These are phyloP conservation scores for Trichoderma gamsii DNA, from an alignment of 495 filamentous ascomycete genomes.

Conservation along the genomic window DNA sequence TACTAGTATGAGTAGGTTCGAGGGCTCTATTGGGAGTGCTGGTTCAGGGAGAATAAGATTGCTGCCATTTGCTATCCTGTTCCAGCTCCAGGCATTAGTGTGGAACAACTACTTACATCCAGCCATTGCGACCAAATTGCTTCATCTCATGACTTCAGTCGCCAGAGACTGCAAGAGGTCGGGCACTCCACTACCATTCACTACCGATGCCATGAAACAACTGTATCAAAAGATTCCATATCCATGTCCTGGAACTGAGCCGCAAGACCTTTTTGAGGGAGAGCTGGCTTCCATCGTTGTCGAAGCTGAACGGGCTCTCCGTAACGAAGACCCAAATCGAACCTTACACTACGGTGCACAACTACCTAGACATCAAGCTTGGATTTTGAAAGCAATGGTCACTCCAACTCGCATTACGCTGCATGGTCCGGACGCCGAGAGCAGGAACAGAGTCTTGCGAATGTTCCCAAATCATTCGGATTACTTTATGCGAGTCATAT, in stretches of 20 bases:
- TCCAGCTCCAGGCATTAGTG: slow-evolving; percentile 49
- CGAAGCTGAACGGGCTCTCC: slow-evolving; percentile 33
- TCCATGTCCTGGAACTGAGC: slow-evolving; percentile 42
- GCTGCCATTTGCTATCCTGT: slow-evolving; percentile 34
- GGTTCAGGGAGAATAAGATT: background rate
- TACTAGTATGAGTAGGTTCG: slow-evolving; percentile 20
- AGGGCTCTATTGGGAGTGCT: slow-evolving; percentile 16
- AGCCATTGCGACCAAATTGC: slow-evolving; percentile 31
- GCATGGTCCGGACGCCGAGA: slow-evolving; percentile 63
- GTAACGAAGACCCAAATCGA: slow-evolving; percentile 24
- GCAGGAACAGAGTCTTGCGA: slow-evolving; percentile 67
- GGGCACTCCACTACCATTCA: slow-evolving; percentile 26
- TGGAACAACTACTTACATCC: slow-evolving; percentile 49
- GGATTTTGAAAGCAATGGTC: slow-evolving; percentile 56
- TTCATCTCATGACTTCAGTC: slow-evolving; percentile 20
- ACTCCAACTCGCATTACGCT: slow-evolving; percentile 65
- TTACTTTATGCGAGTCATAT: slow-evolving; percentile 59
- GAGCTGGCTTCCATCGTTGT: slow-evolving; percentile 41
- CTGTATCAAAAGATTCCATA: slow-evolving; percentile 44
- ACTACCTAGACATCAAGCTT: slow-evolving; percentile 27
- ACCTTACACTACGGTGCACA: slow-evolving; percentile 23
- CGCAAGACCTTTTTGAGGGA: slow-evolving; percentile 34
- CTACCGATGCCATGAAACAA: slow-evolving; percentile 42
- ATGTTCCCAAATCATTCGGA: slow-evolving; percentile 58
- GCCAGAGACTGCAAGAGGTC: slow-evolving; percentile 18